Conservation (phyloP, 148 eudicot genomes). For the Fallopia convolvulus region DNA sequence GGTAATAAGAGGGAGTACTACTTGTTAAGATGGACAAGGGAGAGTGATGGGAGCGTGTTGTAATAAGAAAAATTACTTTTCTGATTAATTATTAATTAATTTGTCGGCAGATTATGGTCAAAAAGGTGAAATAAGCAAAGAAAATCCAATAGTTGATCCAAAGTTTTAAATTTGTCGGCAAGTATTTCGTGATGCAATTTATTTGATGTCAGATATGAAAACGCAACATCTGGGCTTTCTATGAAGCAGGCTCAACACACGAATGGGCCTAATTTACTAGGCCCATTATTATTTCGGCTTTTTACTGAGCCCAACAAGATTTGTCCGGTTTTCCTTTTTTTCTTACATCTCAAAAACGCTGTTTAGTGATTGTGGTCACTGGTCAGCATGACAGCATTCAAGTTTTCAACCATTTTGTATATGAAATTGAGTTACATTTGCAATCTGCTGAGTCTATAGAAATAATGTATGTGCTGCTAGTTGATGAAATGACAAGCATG, state of each 20-base stretch:
- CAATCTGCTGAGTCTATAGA: too few species aligned
- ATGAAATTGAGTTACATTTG: not conserved
- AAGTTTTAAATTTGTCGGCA: not conserved
- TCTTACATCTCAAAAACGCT: too few species aligned
- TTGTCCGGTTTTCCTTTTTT: too few species aligned
- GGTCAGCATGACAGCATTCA: too few species aligned
- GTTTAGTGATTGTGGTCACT: too few species aligned
- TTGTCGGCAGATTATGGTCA: slow-evolving; percentile 2
- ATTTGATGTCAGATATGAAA: not conserved
- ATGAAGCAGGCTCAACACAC: not conserved
- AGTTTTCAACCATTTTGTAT: too few species aligned
- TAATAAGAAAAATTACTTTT: not conserved
- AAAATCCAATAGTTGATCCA: not conserved
- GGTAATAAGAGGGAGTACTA: too few species aligned
- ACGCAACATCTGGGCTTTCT: not conserved
- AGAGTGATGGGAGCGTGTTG: too few species aligned
- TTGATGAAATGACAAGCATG: too few species aligned
- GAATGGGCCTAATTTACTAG: not conserved
- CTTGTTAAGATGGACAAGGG: too few species aligned
- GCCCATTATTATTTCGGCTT: not conserved
- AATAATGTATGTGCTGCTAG: too few species aligned
- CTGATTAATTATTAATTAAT: not conserved
- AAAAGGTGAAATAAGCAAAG: not conserved
- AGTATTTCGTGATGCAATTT: not conserved
- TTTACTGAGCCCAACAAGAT: too few species aligned